Conservation (phyloP, 176 grass and related monocot species). For the Cenchrus americanus region DNA sequence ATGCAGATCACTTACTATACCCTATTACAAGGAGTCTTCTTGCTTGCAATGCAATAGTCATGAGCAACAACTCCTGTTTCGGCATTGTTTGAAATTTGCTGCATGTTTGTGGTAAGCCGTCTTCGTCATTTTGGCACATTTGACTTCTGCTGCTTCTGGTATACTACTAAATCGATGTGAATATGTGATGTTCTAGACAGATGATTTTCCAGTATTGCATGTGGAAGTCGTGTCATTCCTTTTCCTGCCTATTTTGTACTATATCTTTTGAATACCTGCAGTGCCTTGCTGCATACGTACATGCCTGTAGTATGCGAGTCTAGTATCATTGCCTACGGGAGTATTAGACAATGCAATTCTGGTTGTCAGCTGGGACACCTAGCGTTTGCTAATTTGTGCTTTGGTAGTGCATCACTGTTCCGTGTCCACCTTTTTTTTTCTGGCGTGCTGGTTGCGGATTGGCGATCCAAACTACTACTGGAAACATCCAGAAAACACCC, state of each 20-base stretch:
- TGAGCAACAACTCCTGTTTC: background rate
- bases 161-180: background rate
- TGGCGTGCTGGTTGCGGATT: background rate
- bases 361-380: constrained; percentile 6
- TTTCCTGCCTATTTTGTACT: background rate
- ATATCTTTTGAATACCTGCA: background rate
- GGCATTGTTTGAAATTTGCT: background rate
- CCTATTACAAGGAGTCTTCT: constrained; percentile 27
- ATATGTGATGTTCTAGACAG: background rate
- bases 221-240: background rate
- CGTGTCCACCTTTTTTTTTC: background rate
- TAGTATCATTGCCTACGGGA: constrained; percentile 1
- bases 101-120: constrained; percentile 2
- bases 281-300: background rate
- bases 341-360: background rate
- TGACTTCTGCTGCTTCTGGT: background rate
- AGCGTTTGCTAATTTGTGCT: constrained; percentile 32
- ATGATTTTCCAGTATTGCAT: constrained; percentile 30
- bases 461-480: background rate
- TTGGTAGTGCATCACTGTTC: constrained; percentile 50
- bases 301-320: background rate
- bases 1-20: constrained; percentile 33
- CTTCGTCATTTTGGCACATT: constrained; percentile 30
- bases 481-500: constrained; percentile 19
- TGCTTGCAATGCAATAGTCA: constrained; percentile 22